Evolutionary conservation across 768 basidiomycete species (phyloP).

Genomic region (Boletus tylopilopsis): DNA sequence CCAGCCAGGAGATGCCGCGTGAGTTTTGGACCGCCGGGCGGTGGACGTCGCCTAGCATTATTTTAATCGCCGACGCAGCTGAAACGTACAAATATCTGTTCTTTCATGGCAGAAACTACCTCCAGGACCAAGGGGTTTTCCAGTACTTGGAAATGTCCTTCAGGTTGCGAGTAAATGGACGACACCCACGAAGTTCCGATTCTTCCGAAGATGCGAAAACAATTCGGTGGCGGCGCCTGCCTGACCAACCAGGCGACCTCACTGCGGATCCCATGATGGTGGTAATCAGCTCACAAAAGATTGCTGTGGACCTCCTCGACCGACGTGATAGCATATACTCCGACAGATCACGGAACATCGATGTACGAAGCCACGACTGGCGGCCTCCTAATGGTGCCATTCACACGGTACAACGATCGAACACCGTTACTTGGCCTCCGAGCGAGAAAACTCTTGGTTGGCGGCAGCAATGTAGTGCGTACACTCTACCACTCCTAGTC

Average conservation of each 20-base stretch:
- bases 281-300: conserved; percentile 30
- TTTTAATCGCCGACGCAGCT: not conserved
- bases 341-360: conserved; percentile 30
- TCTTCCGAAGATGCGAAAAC: not conserved
- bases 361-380: conserved; percentile 32
- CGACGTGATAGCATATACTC: conserved; percentile 33
- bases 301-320: conserved; percentile 37
- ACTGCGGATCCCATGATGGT: conserved; percentile 14
- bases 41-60: too few species aligned
- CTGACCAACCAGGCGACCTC: not conserved
- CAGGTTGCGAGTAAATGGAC: not conserved
- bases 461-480: conserved; percentile 10
- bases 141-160: conserved; percentile 2
- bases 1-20: too few species aligned
- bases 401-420: conserved; percentile 13
- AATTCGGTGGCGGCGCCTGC: not conserved
- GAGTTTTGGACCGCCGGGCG: too few species aligned
- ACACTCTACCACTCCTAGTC: not conserved
- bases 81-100: not conserved
- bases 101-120: conserved; percentile 4
- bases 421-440: conserved; percentile 1
- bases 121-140: conserved; percentile 4
- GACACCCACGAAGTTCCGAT: conserved; percentile 3
- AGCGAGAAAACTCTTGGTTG: conserved; percentile 16
- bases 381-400: conserved; percentile 24